Percentiles rank a stretch among this genome's conserved stretches.
These are phyloP conservation scores for Grammothele lineata DNA, from an alignment of 768 basidiomycete genomes.

Conservation along the genomic window DNA sequence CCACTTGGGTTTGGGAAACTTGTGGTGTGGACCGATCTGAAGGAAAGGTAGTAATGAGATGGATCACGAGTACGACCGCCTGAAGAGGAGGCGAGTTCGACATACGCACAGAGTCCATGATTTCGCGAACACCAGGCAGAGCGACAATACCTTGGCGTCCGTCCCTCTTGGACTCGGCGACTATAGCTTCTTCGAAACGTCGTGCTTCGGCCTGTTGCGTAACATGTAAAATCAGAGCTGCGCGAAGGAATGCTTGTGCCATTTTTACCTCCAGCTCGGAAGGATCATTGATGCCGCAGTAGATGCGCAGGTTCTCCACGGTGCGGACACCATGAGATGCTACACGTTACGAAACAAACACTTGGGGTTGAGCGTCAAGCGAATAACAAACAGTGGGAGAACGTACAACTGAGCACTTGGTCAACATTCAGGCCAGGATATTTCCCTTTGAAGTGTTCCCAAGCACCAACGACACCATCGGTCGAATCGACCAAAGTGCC, in stretches of 20 bases:
- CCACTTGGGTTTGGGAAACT: slow-evolving; percentile 63
- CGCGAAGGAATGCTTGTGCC: too few species aligned
- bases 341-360: too few species aligned
- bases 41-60: too few species aligned
- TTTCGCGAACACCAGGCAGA: slow-evolving; percentile 65
- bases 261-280: slow-evolving; percentile 73
- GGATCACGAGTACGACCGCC: background rate
- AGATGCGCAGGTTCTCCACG: slow-evolving; percentile 69
- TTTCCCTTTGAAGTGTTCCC: slow-evolving; percentile 68
- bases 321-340: slow-evolving; percentile 83
- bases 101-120: slow-evolving; percentile 50
- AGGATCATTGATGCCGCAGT: slow-evolving; percentile 66
- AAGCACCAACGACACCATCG: slow-evolving; percentile 76
- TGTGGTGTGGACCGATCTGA: slow-evolving; percentile 19
- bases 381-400: background rate
- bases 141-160: slow-evolving; percentile 61
- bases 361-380: too few species aligned
- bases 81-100: background rate
- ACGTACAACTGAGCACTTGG: slow-evolving; percentile 59
- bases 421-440: slow-evolving; percentile 64
- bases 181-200: slow-evolving; percentile 78
- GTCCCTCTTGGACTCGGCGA: slow-evolving; percentile 50
- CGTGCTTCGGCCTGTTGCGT: slow-evolving; percentile 63
- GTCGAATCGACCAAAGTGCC: slow-evolving; percentile 83
- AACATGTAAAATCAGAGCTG: too few species aligned